Conservation (phyloP, 495 filamentous ascomycete genomes). For the Lepraria neglecta region DNA sequence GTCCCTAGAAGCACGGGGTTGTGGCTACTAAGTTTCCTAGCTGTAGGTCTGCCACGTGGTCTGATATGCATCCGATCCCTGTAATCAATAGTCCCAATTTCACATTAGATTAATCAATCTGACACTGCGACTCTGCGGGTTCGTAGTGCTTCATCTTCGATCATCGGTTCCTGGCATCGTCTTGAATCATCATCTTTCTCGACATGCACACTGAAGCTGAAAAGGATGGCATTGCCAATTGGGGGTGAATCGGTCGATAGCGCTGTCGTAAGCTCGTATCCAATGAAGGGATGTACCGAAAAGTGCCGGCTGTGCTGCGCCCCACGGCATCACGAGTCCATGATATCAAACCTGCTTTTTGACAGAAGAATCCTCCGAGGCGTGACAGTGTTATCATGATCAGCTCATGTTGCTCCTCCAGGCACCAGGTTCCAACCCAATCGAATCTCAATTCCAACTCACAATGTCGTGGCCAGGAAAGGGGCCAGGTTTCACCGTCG, state of each 20-base stretch:
- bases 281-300: conserved; percentile 8
- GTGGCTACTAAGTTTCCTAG: conserved; percentile 5
- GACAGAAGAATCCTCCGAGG: background rate
- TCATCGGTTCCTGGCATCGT: background rate
- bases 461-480: conserved; percentile 4
- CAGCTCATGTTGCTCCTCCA: background rate
- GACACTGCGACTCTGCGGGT: background rate
- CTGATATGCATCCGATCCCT: conserved; percentile 12
- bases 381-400: background rate
- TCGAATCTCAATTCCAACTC: background rate
- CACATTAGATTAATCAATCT: background rate
- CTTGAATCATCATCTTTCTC: background rate
- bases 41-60: conserved; percentile 17
- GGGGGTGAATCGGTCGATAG: conserved; percentile 4
- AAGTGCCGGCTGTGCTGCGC: conserved; percentile 5
- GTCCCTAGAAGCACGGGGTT: background rate
- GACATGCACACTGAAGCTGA: background rate
- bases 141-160: background rate
- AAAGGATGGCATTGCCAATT: background rate
- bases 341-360: conserved; percentile 8
- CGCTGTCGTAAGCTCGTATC: conserved; percentile 6
- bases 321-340: conserved; percentile 13
- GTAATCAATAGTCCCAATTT: background rate
- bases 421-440: background rate
- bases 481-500: conserved; percentile 12